Evolutionary conservation across 371 early-diverging fungal genomes (phyloP).

Genomic region (Massospora cicadina): DNA sequence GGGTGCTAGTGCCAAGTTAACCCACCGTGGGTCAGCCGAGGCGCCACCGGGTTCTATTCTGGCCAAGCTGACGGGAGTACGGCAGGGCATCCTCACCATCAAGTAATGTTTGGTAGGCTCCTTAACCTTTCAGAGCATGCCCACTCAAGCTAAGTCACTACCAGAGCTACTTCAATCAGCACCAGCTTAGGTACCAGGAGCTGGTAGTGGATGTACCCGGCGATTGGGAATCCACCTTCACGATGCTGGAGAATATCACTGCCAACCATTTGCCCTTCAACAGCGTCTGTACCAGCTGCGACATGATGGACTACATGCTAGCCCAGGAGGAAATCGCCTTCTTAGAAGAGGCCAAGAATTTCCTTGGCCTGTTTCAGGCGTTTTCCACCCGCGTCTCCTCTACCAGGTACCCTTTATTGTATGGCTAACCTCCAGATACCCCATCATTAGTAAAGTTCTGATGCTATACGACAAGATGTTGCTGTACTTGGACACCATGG

Average conservation of each 20-base stretch:
- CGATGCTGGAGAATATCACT: background rate
- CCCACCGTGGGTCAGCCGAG: background rate
- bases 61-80: background rate
- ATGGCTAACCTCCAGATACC: background rate
- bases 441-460: background rate
- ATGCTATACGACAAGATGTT: background rate
- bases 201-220: background rate
- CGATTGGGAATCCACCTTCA: background rate
- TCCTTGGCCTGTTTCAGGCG: background rate
- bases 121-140: background rate
- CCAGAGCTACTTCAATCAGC: background rate
- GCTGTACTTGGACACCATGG: background rate
- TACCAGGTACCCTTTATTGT: background rate
- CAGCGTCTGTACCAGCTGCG: background rate
- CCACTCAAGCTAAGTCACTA: background rate
- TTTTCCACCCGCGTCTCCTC: background rate
- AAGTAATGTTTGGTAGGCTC: background rate
- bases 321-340: background rate
- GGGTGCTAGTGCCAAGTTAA: background rate
- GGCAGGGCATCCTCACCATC: background rate
- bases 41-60: background rate
- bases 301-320: background rate
- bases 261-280: background rate
- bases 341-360: background rate
- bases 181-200: background rate